Percentiles rank a stretch among this genome's conserved stretches.
phyloP scores from a whole-genome alignment of 495 filamentous ascomycete genomes.

The Aspergillus saccharolyticus region DNA sequence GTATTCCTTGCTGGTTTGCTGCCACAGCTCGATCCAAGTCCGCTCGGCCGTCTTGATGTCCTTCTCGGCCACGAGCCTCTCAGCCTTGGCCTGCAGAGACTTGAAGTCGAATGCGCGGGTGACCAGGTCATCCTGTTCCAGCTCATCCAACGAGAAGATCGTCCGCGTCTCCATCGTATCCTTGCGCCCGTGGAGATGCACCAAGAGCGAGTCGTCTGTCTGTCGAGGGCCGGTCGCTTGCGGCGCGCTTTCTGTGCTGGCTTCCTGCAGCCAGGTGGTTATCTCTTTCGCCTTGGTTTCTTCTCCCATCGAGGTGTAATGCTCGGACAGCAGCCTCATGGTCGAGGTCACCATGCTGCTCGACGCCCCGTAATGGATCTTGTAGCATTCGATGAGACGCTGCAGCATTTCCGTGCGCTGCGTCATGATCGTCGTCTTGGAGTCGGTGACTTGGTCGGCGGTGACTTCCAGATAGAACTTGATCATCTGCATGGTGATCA shows the following conservation, averaged over 20 bases:
- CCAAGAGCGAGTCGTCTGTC: conserved; percentile 17
- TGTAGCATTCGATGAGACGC: conserved; percentile 34
- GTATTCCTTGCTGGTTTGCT: conserved; percentile 28
- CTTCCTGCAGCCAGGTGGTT: background rate
- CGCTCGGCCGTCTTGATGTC: conserved; percentile 25
- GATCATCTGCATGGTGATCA: conserved; percentile 32
- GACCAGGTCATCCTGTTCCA: conserved; percentile 16
- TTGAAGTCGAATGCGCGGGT: conserved; percentile 8
- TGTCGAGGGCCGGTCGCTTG: conserved; percentile 9
- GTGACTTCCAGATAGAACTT: conserved; percentile 31
- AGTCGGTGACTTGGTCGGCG: conserved; percentile 21
- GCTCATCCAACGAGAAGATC: conserved; percentile 12
- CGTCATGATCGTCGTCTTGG: conserved; percentile 33
- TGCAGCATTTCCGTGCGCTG: conserved; percentile 27
- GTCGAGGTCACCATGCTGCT: conserved; percentile 29
- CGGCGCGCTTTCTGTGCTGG: conserved; percentile 3
- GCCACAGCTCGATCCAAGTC: conserved; percentile 35
- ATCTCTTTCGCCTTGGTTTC: conserved; percentile 18
- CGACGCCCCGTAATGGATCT: conserved; percentile 29
- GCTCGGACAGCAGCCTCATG: conserved; percentile 27
- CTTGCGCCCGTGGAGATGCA: conserved; percentile 28
- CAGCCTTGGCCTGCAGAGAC: conserved; percentile 12
- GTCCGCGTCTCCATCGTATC: conserved; percentile 19
- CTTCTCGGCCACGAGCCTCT: conserved; percentile 18
- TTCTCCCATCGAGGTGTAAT: conserved; percentile 28